Evolutionary conservation across 2,329 filamentous ascomycete species (phyloP).

Genomic region (Ambrosiella beaveri): DNA sequence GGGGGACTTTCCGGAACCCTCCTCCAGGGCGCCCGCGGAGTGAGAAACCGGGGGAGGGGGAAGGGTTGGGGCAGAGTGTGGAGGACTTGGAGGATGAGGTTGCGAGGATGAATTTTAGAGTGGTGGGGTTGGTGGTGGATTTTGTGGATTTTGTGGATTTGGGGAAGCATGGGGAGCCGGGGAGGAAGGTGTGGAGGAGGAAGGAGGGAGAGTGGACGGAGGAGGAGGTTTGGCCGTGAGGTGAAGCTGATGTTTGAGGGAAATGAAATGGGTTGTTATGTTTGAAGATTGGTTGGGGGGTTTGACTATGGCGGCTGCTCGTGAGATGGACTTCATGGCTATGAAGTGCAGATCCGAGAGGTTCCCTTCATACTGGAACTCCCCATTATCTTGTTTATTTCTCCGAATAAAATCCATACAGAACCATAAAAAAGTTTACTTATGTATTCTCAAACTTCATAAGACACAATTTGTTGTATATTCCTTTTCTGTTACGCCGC

Average conservation of each 20-base stretch:
- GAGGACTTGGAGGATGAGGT: conserved; percentile 51
- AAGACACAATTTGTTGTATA: no score
- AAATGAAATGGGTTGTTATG: background rate
- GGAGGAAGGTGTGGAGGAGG: conserved; percentile 51
- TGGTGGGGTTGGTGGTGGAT: conserved; percentile 65
- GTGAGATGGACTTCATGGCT: no score
- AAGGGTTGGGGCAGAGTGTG: conserved; percentile 44
- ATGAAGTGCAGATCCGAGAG: no score
- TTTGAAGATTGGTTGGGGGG: background rate
- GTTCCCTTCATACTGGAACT: no score
- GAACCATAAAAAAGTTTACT: no score
- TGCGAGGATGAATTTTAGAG: conserved; percentile 60
- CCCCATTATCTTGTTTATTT: no score
- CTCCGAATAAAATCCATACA: no score
- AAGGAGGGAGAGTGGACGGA: conserved; percentile 19
- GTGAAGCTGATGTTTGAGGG: background rate
- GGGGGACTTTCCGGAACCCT: conserved; percentile 59
- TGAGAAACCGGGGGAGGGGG: conserved; percentile 20
- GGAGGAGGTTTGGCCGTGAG: conserved; percentile 2
- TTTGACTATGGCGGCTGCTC: no score
- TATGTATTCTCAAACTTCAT: no score
- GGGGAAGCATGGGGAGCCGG: conserved; percentile 42
- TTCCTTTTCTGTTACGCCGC: no score
- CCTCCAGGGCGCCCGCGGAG: conserved; percentile 45
- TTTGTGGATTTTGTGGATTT: conserved; percentile 62